Evolutionary conservation across 441 rosid genomes (phyloP).

Genomic region (Croton laevigatus): DNA sequence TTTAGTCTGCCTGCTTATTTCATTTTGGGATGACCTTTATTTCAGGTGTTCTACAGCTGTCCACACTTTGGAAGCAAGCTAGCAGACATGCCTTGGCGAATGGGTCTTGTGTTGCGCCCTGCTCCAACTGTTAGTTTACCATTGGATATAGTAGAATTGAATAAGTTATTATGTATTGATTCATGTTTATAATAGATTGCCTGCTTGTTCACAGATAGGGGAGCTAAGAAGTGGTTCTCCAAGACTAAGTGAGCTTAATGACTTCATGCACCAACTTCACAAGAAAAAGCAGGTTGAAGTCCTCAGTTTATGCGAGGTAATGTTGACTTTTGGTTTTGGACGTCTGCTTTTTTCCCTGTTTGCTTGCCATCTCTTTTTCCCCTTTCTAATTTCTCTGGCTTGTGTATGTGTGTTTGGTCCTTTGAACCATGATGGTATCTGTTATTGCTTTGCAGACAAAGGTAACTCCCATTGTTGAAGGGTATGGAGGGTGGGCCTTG

Average conservation of each 20-base stretch:
- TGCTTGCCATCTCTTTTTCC: neutral
- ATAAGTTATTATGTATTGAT: constrained; percentile 1
- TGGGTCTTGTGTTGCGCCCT: constrained; percentile 95
- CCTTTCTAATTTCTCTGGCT: neutral
- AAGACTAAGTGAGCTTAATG: constrained; percentile 75
- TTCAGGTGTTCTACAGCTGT: constrained; percentile 94
- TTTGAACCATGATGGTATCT: constrained; percentile 8
- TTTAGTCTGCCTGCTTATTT: constrained; percentile 18
- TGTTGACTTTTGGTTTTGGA: constrained; percentile 3
- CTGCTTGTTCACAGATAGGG: constrained; percentile 55
- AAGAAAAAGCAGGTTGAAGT: constrained; percentile 79
- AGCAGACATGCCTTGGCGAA: constrained; percentile 99
- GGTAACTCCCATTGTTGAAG: constrained; percentile 96
- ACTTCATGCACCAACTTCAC: constrained; percentile 75
- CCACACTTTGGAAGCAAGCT: constrained; percentile 98
- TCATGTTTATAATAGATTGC: constrained; percentile 16
- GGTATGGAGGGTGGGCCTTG: constrained; percentile 98
- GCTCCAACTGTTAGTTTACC: constrained; percentile 81
- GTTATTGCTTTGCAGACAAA: constrained; percentile 61
- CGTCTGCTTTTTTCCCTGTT: neutral
- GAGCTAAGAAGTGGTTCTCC: constrained; percentile 97
- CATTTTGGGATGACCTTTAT: constrained; percentile 20
- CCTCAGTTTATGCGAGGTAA: constrained; percentile 96
- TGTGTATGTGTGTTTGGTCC: neutral
- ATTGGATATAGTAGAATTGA: neutral